Conservation (phyloP, 176 grass and related monocot species). For the Ensete ventricosum region DNA sequence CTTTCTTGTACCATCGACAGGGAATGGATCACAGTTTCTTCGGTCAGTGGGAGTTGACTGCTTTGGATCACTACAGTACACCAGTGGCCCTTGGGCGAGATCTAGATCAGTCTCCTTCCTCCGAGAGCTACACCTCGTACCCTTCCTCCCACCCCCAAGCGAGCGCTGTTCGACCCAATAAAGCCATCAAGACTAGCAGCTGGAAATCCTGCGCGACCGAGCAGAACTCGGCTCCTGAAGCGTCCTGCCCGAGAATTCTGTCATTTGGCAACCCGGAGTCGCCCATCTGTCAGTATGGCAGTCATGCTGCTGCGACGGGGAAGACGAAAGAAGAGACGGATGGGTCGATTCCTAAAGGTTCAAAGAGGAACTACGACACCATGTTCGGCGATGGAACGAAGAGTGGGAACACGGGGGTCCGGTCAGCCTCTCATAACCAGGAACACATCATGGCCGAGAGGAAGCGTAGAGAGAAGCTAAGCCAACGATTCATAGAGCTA, state of each 20-base stretch:
- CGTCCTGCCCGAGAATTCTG: constrained; percentile 74
- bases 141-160: not conserved
- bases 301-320: constrained; percentile 12
- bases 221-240: constrained; percentile 46
- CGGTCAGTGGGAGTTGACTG: constrained; percentile 66
- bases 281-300: not conserved
- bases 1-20: constrained; percentile 13
- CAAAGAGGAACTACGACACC: constrained; percentile 48
- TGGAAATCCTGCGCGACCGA: constrained; percentile 91
- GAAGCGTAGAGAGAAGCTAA: constrained; percentile 87
- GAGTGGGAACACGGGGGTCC: not conserved
- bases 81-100: constrained; percentile 55
- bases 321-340: constrained; percentile 64
- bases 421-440: constrained; percentile 37
- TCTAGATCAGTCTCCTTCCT: constrained; percentile 28
- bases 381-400: constrained; percentile 27
- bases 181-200: constrained; percentile 54
- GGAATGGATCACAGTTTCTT: constrained; percentile 77
- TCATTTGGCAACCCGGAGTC: constrained; percentile 45
- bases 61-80: constrained; percentile 55
- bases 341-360: constrained; percentile 15
- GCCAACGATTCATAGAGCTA: constrained; percentile 87
- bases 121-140: constrained; percentile 25
- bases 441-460: constrained; percentile 93
- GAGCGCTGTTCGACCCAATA: constrained; percentile 32